Percentiles rank a stretch among this genome's conserved stretches.
Conservation (phyloP, 306 rosid species). For the Inga oerstediana region DNA sequence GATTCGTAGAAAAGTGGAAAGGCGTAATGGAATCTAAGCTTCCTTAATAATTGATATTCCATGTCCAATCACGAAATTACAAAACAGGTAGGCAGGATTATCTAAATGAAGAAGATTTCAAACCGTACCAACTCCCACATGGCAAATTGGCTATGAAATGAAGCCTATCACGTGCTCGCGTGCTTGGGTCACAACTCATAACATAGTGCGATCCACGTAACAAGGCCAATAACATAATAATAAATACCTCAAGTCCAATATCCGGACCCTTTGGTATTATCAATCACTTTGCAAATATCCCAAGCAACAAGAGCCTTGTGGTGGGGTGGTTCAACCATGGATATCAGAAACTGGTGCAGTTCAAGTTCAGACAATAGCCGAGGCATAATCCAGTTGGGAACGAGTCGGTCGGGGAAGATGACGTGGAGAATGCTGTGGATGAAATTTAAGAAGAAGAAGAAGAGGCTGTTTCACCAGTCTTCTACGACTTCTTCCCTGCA, state of each 20-base stretch:
- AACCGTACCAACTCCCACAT: constrained; percentile 27
- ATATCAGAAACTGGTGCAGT: constrained; percentile 39
- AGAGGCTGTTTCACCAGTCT: constrained; percentile 39
- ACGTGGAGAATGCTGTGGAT: constrained; percentile 43
- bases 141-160: constrained; percentile 23
- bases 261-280: not conserved
- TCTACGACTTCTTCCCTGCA: constrained; percentile 21
- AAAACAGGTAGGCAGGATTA: not conserved
- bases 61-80: not conserved
- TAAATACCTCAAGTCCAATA: not conserved
- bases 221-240: not conserved
- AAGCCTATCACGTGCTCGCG: constrained; percentile 30
- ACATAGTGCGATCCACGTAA: constrained; percentile 18
- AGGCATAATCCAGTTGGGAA: constrained; percentile 40
- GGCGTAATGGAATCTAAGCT: not conserved
- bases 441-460: constrained; percentile 49
- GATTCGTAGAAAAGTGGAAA: not conserved
- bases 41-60: not conserved
- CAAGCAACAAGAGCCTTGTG: not conserved
- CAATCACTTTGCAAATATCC: not conserved
- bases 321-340: constrained; percentile 36
- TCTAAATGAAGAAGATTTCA: not conserved
- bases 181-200: not conserved
- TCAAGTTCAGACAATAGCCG: constrained; percentile 24
- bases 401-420: constrained; percentile 25